These are phyloP conservation scores for Colletotrichum brevisporum DNA, from an alignment of 2,329 filamentous ascomycete genomes.

Conservation along the genomic window DNA sequence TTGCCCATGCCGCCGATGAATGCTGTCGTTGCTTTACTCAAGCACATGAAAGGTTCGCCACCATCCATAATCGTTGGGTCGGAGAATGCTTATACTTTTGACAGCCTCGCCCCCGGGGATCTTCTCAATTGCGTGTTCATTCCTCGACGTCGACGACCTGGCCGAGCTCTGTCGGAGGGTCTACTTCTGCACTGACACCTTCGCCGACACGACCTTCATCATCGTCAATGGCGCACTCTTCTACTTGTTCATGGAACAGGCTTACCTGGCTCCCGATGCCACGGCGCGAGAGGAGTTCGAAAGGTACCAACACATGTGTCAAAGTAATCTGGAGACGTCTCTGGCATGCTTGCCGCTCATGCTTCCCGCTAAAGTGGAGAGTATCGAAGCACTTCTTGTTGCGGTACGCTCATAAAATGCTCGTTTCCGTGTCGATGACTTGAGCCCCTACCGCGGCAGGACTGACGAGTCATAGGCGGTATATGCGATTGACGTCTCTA, in stretches of 20 bases:
- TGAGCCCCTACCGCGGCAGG: neutral
- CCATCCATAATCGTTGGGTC: too few relatives aligned
- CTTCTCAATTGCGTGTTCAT: constrained; percentile 64
- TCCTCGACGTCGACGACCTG: constrained; percentile 65
- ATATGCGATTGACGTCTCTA: constrained; percentile 74
- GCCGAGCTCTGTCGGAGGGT: constrained; percentile 63
- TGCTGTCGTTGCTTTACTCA: constrained; percentile 63
- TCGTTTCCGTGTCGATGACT: neutral
- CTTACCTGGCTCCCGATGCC: constrained; percentile 52
- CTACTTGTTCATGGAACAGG: constrained; percentile 64
- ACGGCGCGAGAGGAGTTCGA: constrained; percentile 52
- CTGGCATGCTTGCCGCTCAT: constrained; percentile 68
- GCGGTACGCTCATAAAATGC: constrained; percentile 59
- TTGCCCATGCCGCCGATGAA: constrained; percentile 69
- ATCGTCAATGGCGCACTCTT: constrained; percentile 65
- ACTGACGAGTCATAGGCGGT: constrained; percentile 59
- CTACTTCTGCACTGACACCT: constrained; percentile 67
- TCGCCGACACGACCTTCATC: constrained; percentile 64
- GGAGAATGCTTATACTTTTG: neutral
- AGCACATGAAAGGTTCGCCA: constrained; percentile 59
- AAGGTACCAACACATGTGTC: constrained; percentile 57
- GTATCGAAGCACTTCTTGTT: constrained; percentile 71
- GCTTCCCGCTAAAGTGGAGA: constrained; percentile 67
- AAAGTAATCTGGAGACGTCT: constrained; percentile 64
- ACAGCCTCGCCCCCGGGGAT: constrained; percentile 62